Percentiles rank a stretch among this genome's conserved stretches.
Evolutionary conservation across 176 grass and related monocot genomes (phyloP).

Genomic region (Cocos nucifera): DNA sequence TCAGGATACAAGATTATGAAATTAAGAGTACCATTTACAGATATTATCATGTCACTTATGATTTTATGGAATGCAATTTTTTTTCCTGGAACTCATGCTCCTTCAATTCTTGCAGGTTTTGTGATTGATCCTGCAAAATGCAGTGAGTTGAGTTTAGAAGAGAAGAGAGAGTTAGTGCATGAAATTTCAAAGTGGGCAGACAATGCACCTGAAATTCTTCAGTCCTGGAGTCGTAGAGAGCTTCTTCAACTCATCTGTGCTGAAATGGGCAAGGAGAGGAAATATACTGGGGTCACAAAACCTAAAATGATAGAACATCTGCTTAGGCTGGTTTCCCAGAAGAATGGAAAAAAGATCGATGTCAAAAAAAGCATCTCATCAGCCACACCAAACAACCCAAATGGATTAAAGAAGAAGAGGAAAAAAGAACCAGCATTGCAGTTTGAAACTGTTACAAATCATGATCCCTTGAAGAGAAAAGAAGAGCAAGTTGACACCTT

Average conservation of each 20-base stretch:
- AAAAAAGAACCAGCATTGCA: constrained; percentile 14
- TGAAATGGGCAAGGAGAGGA: constrained; percentile 91
- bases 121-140: constrained; percentile 46
- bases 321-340: constrained; percentile 63
- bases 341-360: constrained; percentile 22
- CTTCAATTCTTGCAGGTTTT: constrained; percentile 32
- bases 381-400: constrained; percentile 22
- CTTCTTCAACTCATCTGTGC: constrained; percentile 74
- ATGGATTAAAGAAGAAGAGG: constrained; percentile 33
- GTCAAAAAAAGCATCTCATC: background rate
- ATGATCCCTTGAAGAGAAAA: constrained; percentile 12
- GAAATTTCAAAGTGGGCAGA: constrained; percentile 57
- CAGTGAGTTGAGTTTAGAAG: constrained; percentile 52
- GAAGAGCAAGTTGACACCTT: constrained; percentile 22
- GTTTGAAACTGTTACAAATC: constrained; percentile 4
- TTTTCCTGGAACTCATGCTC: constrained; percentile 1
- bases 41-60: too few species aligned
- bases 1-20: too few species aligned
- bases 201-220: constrained; percentile 68
- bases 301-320: constrained; percentile 87
- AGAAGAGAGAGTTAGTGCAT: constrained; percentile 74
- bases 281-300: constrained; percentile 79
- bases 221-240: constrained; percentile 76
- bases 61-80: background rate
- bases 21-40: too few species aligned